These are phyloP conservation scores for Vitis amurensis DNA, from an alignment of 164 flowering plant species.

Conservation along the genomic window DNA sequence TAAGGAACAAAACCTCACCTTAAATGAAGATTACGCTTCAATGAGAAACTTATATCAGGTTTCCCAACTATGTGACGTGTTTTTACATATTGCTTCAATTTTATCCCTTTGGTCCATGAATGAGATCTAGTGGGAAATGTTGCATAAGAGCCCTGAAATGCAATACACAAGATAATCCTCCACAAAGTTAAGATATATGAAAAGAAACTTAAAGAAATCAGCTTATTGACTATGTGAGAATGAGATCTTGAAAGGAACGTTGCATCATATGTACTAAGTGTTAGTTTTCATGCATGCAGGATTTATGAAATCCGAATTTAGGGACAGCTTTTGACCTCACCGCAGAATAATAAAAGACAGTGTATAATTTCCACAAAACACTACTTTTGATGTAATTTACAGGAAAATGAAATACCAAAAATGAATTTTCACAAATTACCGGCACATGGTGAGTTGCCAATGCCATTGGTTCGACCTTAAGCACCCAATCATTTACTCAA, in stretches of 20 bases:
- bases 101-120: constrained; percentile 33
- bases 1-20: constrained; percentile 27
- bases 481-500: constrained; percentile 39
- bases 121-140: constrained; percentile 26
- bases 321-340: too few species aligned
- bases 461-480: constrained; percentile 36
- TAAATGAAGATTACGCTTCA: constrained; percentile 21
- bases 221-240: background rate
- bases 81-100: constrained; percentile 25
- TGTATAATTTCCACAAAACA: background rate
- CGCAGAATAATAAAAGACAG: too few species aligned
- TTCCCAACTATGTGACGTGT: constrained; percentile 25
- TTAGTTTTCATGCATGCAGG: too few species aligned
- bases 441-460: constrained; percentile 50
- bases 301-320: too few species aligned
- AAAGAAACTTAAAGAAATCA: background rate
- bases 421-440: constrained; percentile 24
- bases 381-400: background rate
- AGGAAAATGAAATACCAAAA: background rate
- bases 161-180: constrained; percentile 1
- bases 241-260: too few species aligned
- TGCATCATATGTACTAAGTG: background rate
- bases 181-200: background rate
- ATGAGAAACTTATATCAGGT: constrained; percentile 17
- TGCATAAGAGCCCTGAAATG: constrained; percentile 41